A percentile compares a stretch with the other conserved stretches of the same genome.
Conservation (phyloP, 2,329 filamentous ascomycete species). For the Ciborinia camelliae region DNA sequence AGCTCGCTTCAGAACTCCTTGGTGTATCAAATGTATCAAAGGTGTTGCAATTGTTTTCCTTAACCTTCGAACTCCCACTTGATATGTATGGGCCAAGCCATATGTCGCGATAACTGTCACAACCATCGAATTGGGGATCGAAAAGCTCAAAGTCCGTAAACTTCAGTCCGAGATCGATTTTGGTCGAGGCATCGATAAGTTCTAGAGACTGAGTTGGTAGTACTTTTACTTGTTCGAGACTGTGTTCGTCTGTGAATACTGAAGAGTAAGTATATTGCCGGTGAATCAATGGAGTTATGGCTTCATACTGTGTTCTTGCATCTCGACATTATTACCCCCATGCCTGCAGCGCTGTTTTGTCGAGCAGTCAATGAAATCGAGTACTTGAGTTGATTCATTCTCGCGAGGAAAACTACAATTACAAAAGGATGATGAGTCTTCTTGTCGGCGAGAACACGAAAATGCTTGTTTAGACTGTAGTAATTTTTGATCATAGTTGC, state of each 20-base stretch:
- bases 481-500: not conserved
- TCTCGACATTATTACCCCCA: not conserved
- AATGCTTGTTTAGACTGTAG: not conserved
- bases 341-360: not conserved
- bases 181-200: not conserved
- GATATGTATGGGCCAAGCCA: not conserved
- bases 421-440: too few relatives aligned
- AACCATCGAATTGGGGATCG: not conserved
- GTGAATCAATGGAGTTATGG: not conserved
- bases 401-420: not conserved
- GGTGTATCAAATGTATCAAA: slow-evolving; percentile 7
- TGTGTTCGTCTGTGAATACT: not conserved
- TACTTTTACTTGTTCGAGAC: not conserved
- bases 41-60: not conserved
- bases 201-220: not conserved
- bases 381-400: not conserved
- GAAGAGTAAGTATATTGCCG: not conserved
- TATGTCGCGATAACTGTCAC: not conserved
- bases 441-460: not conserved
- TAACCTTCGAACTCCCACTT: not conserved
- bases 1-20: not conserved
- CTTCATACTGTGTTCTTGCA: not conserved
- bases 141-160: not conserved
- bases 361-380: not conserved
- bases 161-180: not conserved